A percentile compares a stretch with the other conserved stretches of the same genome.
Conservation (phyloP, 176 grass and related monocot species). For the Miscanthus lutarioriparius region DNA sequence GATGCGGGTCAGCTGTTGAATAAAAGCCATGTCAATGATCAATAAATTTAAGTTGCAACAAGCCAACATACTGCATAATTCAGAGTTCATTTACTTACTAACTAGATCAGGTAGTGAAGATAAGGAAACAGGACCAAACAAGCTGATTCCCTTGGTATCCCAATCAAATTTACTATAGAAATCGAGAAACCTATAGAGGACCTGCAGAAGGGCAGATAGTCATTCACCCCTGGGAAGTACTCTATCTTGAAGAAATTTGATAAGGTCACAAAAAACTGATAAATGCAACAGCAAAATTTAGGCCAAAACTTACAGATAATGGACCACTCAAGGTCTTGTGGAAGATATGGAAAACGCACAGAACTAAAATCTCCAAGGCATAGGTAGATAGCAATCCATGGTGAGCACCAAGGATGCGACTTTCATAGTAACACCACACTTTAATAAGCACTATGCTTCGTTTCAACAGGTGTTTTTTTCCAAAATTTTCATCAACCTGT, state of each 20-base stretch:
- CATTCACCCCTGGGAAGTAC: constrained; percentile 24
- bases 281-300: neutral
- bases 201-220: constrained; percentile 49
- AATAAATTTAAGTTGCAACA: constrained; percentile 24
- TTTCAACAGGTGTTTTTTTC: constrained; percentile 78
- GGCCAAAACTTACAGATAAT: constrained; percentile 58
- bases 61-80: neutral
- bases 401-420: constrained; percentile 94
- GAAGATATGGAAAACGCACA: constrained; percentile 87
- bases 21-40: constrained; percentile 24
- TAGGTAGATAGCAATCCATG: constrained; percentile 95
- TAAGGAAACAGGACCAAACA: constrained; percentile 67
- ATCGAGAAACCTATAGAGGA: constrained; percentile 90
- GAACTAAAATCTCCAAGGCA: constrained; percentile 82
- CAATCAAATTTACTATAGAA: constrained; percentile 97
- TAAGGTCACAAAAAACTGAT: constrained; percentile 11
- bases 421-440: constrained; percentile 96
- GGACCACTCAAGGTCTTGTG: constrained; percentile 65
- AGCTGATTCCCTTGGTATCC: constrained; percentile 78
- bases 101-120: constrained; percentile 78
- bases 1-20: constrained; percentile 54
- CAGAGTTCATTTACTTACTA: constrained; percentile 55
- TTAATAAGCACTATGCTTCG: constrained; percentile 94
- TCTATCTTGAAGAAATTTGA: constrained; percentile 20
- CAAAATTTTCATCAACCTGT: constrained; percentile 75